Conservation (phyloP, 768 basidiomycete genomes). For the Scleroderma bovista region DNA sequence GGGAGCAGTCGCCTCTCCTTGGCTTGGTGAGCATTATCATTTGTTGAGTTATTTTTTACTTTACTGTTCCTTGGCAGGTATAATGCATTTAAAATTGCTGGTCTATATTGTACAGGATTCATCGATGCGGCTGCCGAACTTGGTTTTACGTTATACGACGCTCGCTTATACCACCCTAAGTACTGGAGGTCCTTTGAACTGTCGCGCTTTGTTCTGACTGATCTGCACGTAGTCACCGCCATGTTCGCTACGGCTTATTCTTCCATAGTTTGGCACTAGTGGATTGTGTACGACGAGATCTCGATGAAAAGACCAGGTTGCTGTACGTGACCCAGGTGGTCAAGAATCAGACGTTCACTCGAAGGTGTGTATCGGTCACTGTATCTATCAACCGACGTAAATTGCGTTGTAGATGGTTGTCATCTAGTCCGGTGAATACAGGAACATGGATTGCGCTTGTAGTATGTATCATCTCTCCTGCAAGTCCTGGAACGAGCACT, state of each 20-base stretch:
- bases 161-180: conserved; percentile 60
- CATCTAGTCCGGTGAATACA: conserved; percentile 63
- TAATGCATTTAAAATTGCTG: conserved; percentile 64
- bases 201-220: background rate
- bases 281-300: conserved; percentile 44
- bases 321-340: conserved; percentile 53
- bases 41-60: background rate
- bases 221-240: conserved; percentile 47
- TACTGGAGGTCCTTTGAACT: conserved; percentile 23
- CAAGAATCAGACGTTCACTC: conserved; percentile 55
- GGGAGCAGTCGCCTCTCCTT: conserved; percentile 48
- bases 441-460: conserved; percentile 66
- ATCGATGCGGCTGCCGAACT: conserved; percentile 52
- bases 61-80: conserved; percentile 38
- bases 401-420: conserved; percentile 50
- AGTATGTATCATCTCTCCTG: conserved; percentile 32
- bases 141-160: conserved; percentile 58
- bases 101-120: conserved; percentile 57
- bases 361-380: conserved; percentile 37
- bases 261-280: conserved; percentile 68
- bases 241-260: conserved; percentile 62
- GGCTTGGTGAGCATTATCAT: conserved; percentile 45
- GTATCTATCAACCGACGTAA: conserved; percentile 1
- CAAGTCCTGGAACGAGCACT: background rate
- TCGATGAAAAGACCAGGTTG: conserved; percentile 30